Conservation (phyloP, 129 eudicot species). For the Pseudognaphalium luteoalbum region DNA sequence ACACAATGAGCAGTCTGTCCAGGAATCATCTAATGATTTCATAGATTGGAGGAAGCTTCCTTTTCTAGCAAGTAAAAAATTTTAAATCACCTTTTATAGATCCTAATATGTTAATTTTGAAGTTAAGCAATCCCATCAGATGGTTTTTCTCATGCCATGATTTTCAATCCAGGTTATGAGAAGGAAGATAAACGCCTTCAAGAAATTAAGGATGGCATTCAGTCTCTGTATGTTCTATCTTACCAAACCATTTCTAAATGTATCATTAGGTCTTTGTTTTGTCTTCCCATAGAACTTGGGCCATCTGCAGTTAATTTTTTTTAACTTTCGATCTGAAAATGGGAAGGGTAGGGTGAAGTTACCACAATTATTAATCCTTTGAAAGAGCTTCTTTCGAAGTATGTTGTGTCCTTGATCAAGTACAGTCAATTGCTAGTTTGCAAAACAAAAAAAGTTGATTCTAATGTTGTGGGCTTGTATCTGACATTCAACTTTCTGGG, state of each 20-base stretch:
- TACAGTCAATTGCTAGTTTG: not conserved
- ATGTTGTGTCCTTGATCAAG: not conserved
- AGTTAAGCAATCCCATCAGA: not conserved
- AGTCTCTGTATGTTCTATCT: constrained; percentile 57
- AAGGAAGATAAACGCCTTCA: constrained; percentile 69
- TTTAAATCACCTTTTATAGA: constrained; percentile 19
- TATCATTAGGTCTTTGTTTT: not conserved
- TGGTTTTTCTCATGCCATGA: constrained; percentile 14
- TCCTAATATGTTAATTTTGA: not conserved
- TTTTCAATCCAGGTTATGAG: constrained; percentile 49
- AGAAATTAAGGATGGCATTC: constrained; percentile 71
- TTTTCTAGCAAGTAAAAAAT: constrained; percentile 50
- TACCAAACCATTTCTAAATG: not conserved
- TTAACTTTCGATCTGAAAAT: not conserved
- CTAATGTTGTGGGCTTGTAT: not conserved
- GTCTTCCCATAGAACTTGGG: not conserved
- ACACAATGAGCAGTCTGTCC: constrained; percentile 47
- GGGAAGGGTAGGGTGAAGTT: not conserved
- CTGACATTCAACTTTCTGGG: not conserved
- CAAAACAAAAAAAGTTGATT: not conserved
- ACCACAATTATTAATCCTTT: not conserved
- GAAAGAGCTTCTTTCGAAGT: not conserved
- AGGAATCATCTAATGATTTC: constrained; percentile 44
- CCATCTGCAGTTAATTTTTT: not conserved
- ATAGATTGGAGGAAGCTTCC: constrained; percentile 52